Evolutionary conservation across 768 basidiomycete species (phyloP).

Genomic region (Leccinellum albellum): DNA sequence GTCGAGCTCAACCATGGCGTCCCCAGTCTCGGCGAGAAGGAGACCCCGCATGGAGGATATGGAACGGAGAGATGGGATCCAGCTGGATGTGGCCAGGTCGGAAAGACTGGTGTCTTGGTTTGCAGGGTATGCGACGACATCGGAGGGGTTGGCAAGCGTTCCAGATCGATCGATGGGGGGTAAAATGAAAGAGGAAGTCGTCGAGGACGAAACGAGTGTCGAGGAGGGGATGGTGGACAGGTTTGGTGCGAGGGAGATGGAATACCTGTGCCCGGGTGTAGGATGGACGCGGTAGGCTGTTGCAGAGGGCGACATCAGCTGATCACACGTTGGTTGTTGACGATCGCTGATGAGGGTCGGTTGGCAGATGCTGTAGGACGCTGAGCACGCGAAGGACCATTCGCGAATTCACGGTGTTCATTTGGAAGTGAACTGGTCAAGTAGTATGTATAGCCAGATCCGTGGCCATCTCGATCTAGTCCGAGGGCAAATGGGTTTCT

Average conservation of each 20-base stretch:
- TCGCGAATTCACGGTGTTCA: conserved; percentile 11
- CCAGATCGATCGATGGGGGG: conserved; percentile 14
- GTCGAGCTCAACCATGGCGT: conserved; percentile 44
- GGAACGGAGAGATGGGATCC: conserved; percentile 32
- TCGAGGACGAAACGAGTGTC: conserved; percentile 20
- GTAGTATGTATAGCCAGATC: background rate
- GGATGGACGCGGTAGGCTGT: background rate
- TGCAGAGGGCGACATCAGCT: conserved; percentile 11
- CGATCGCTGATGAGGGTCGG: background rate
- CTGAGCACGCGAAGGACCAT: conserved; percentile 2
- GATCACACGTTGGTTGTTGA: conserved; percentile 4
- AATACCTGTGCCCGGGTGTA: conserved; percentile 6
- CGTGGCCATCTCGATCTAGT: conserved; percentile 16
- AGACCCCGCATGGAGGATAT: conserved; percentile 44
- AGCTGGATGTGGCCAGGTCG: conserved; percentile 1
- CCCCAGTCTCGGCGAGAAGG: conserved; percentile 45
- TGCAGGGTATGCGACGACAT: conserved; percentile 15
- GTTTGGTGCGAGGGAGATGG: conserved; percentile 17
- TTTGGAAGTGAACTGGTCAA: conserved; percentile 19
- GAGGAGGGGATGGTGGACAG: conserved; percentile 29
- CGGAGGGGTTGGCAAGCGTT: conserved; percentile 13
- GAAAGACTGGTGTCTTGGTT: conserved; percentile 1
- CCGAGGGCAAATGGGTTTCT: conserved; percentile 4
- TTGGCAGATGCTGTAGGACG: conserved; percentile 13
- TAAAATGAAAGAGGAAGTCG: conserved; percentile 23